Base-by-base conservation (phyloP, 2,329 filamentous ascomycete genomes). In the Fusarium scirpi region DNA sequence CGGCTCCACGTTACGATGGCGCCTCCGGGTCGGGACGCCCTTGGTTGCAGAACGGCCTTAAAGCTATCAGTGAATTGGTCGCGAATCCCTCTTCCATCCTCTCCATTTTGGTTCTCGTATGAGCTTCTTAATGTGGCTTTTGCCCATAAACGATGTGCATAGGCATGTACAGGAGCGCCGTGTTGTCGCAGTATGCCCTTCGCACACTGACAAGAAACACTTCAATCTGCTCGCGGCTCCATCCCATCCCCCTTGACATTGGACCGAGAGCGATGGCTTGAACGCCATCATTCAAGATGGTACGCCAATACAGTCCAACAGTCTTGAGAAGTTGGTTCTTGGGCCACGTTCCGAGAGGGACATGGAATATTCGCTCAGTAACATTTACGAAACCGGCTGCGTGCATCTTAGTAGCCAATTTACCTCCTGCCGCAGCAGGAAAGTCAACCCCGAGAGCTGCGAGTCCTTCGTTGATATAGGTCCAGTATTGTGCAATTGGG, bases 301-400 rank as follows among this genome's bases (percentile, higher is more conserved):
- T 85, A 47, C 83, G 80, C 83, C 84, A 86, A 73, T 86, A 85
- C 18, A 85, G 71, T 1, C 86, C 86, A 22, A 87, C 85, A 48
- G 82, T 81, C 74, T 87, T 87, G 49, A 86, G 76, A 6, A 81
- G 79, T 58, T 82, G 82, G 63, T 87, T 86, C 62, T 81, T 84
- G 6, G 85, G 83, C 86, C 86, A 88, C 0, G 83, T 82, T 1
- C 86, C 87, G 38, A 88, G 83, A 3, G 87, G 87, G 6, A 88
- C 80, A 75, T 85, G 84, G 57, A 85, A 84, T 16, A 84, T 74
- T 20, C 79, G 80, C 72, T 86, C 82, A 1, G 80, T 83, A 43
- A 89, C 82, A 69, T 88, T 87, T 47, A 80, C 74, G 70, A 87
- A 86, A 16, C 86, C 86, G 13, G 82, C 84, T 27, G 85, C 80